Evolutionary conservation across 306 rosid species (phyloP).

Genomic region (Glycine soja): DNA sequence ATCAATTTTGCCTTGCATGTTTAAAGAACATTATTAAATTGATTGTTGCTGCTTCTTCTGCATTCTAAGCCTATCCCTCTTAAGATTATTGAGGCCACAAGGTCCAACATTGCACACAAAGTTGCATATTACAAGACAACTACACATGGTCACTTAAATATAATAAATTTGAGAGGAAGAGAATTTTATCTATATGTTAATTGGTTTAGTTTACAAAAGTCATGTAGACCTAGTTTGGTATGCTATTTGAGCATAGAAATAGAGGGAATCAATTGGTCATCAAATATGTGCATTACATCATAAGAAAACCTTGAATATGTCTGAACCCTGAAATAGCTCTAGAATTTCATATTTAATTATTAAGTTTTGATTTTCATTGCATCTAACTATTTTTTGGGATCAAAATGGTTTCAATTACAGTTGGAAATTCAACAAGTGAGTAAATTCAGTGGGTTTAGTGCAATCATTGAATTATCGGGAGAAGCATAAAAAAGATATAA

Average conservation of each 20-base stretch:
- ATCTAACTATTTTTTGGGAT: background rate
- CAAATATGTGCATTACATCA: background rate
- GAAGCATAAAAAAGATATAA: background rate
- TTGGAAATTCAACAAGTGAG: constrained; percentile 16
- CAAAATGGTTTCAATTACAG: background rate
- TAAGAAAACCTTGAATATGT: background rate
- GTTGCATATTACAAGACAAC: no score
- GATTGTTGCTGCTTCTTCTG: no score
- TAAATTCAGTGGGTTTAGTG: constrained; percentile 17
- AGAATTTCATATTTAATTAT: background rate
- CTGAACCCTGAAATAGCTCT: background rate
- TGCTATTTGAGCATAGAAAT: background rate
- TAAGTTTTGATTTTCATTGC: background rate
- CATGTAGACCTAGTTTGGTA: background rate
- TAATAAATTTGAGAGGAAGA: background rate
- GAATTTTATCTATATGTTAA: background rate
- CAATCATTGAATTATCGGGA: constrained; percentile 10
- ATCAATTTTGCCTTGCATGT: no score
- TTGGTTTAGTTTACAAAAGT: background rate
- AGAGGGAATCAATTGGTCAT: background rate
- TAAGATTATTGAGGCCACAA: no score
- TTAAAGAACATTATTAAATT: no score
- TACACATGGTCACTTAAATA: no score
- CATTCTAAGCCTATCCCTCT: no score
- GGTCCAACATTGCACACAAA: no score